Evolutionary conservation across 495 filamentous ascomycete species (phyloP).

Genomic region (Trichocladium antarcticum): DNA sequence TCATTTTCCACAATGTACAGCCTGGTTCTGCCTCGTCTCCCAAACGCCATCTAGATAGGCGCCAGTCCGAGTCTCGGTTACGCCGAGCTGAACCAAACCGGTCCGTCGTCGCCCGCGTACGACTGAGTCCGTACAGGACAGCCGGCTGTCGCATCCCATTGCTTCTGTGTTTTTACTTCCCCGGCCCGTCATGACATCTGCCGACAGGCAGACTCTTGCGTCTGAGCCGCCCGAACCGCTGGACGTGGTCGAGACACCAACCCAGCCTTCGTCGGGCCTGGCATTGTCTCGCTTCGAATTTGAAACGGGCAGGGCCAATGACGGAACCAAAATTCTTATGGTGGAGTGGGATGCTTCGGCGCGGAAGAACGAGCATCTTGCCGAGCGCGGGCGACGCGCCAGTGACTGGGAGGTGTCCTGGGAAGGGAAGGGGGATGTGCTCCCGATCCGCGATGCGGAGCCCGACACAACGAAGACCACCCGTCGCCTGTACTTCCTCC

Average conservation of each 20-base stretch:
- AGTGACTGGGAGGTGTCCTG: slow-evolving; percentile 64
- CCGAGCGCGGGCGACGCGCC: not conserved
- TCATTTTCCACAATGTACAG: too few species aligned
- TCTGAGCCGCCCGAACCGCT: slow-evolving; percentile 14
- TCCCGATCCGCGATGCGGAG: slow-evolving; percentile 49
- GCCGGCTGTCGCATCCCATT: too few species aligned
- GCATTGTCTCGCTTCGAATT: slow-evolving; percentile 78
- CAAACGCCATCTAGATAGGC: too few species aligned
- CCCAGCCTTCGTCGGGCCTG: slow-evolving; percentile 30
- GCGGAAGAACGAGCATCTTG: not conserved
- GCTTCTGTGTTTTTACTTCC: too few species aligned
- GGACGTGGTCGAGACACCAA: slow-evolving; percentile 30
- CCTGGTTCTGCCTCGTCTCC: too few species aligned
- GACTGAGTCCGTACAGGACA: too few species aligned
- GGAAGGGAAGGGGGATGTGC: slow-evolving; percentile 57
- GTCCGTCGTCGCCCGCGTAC: too few species aligned
- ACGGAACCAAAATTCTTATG: slow-evolving; percentile 78
- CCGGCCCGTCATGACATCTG: slow-evolving; percentile 14
- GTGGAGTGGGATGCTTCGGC: slow-evolving; percentile 66
- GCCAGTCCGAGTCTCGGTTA: too few species aligned
- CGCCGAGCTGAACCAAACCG: too few species aligned
- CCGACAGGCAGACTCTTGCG: slow-evolving; percentile 6
- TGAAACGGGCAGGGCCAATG: slow-evolving; percentile 61
- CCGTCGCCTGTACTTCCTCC: slow-evolving; percentile 62
- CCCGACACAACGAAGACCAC: slow-evolving; percentile 18